Conservation (phyloP, 2,329 filamentous ascomycete genomes). For the Fusarium sp. region DNA sequence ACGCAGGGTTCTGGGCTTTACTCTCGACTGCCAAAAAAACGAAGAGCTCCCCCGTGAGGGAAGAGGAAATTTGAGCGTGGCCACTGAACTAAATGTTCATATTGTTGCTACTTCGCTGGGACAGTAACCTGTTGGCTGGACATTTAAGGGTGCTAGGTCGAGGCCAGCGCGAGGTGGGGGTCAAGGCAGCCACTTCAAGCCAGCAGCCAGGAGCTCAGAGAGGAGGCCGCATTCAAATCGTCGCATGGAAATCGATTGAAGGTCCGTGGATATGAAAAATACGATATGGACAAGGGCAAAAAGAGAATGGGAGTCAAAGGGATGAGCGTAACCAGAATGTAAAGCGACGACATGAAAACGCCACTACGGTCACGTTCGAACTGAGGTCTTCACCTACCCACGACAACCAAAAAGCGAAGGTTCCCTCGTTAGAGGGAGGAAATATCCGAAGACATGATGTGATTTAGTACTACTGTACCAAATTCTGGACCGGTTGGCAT, state of each 20-base stretch:
- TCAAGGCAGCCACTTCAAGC: background rate
- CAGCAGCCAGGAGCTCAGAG: background rate
- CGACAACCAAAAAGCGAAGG: conserved; percentile 22
- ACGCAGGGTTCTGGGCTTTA: background rate
- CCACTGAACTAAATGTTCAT: background rate
- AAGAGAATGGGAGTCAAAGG: background rate
- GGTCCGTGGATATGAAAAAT: no score
- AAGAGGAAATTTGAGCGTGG: background rate
- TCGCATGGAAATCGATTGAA: no score
- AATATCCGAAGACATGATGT: background rate
- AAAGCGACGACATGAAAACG: no score
- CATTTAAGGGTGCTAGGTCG: background rate
- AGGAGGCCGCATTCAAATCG: no score
- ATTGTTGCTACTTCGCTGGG: conserved; percentile 14
- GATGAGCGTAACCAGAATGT: background rate
- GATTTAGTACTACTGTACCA: background rate
- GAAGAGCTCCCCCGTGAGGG: background rate
- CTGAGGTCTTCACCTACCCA: background rate
- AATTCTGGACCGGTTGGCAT: background rate
- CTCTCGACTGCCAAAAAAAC: conserved; percentile 14
- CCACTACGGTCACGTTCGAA: background rate
- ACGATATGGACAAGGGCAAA: background rate
- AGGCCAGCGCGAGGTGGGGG: background rate
- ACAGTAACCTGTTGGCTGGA: background rate
- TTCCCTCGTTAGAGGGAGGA: background rate